Percentiles rank a stretch among this genome's conserved stretches.
Conservation (phyloP, 345 rosid genomes). For the Raphanus raphanistrum region DNA sequence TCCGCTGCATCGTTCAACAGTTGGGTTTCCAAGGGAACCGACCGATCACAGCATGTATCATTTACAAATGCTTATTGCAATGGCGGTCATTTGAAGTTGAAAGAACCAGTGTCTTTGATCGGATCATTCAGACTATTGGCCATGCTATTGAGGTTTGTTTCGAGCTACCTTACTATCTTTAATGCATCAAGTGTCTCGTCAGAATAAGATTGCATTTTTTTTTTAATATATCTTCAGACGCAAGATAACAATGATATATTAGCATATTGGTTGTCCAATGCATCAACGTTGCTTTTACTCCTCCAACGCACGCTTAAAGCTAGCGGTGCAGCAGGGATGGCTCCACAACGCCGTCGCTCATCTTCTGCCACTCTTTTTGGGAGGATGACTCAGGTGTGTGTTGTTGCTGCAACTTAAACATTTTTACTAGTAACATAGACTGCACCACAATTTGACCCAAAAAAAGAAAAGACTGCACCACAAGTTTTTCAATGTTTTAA, state of each 20-base stretch:
- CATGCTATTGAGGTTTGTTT: slow-evolving; percentile 75
- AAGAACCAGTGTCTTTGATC: slow-evolving; percentile 81
- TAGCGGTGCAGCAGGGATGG: slow-evolving; percentile 92
- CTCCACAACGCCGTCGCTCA: slow-evolving; percentile 93
- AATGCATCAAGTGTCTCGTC: neutral
- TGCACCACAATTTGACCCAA: neutral
- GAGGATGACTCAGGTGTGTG: slow-evolving; percentile 76
- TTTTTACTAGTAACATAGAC: neutral
- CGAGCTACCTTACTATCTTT: neutral
- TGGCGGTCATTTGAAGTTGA: slow-evolving; percentile 98
- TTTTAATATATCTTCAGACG: slow-evolving; percentile 35
- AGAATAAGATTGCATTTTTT: neutral
- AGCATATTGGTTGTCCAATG: slow-evolving; percentile 94
- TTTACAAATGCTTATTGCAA: slow-evolving; percentile 85
- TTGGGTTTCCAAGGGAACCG: slow-evolving; percentile 73
- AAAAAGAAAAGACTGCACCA: neutral
- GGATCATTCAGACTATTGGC: slow-evolving; percentile 87
- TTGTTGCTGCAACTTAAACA: neutral
- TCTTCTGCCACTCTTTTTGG: slow-evolving; percentile 91
- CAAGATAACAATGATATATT: slow-evolving; percentile 74
- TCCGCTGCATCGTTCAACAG: slow-evolving; percentile 84
- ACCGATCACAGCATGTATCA: slow-evolving; percentile 86
- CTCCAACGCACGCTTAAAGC: slow-evolving; percentile 92
- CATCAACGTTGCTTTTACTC: slow-evolving; percentile 81
- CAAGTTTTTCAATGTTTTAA: neutral